Conservation (phyloP, 164 flowering plant species). For the Vitis rotundifolia region DNA sequence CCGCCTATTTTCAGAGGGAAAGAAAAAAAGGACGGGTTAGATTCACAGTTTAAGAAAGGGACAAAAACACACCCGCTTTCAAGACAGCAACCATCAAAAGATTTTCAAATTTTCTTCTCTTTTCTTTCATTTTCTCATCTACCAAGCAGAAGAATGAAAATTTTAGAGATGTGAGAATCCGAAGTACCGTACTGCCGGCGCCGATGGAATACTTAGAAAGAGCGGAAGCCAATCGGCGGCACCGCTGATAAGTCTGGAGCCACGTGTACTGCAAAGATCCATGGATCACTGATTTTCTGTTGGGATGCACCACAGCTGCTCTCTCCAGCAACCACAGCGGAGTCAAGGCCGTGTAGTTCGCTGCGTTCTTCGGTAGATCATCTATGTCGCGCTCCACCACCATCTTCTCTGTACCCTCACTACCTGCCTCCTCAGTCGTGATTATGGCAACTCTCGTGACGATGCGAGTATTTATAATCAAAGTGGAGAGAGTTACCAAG, state of each 20-base stretch:
- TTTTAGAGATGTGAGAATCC: neutral
- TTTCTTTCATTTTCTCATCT: neutral
- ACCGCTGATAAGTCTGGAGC: slow-evolving; percentile 77
- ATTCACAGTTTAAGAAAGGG: no score
- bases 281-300: slow-evolving; percentile 63
- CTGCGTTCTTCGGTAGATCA: slow-evolving; percentile 79
- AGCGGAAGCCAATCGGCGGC: slow-evolving; percentile 89
- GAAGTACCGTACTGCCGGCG: slow-evolving; percentile 58
- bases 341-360: slow-evolving; percentile 85
- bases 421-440: neutral
- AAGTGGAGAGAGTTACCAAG: no score
- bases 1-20: no score
- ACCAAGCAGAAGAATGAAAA: neutral
- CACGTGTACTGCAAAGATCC: slow-evolving; percentile 72
- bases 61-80: no score
- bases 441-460: neutral
- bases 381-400: slow-evolving; percentile 61
- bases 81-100: neutral
- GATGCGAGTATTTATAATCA: no score
- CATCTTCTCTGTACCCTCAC: slow-evolving; percentile 11
- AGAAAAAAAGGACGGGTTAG: no score
- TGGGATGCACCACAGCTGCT: slow-evolving; percentile 83
- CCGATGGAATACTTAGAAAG: slow-evolving; percentile 54
- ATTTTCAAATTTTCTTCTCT: neutral
- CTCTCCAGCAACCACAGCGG: slow-evolving; percentile 86